Evolutionary conservation across 108 stramenopile genomes (phyloP), one percentile per base, ranked within the genome.

Genomic region (Thalassiosira profunda): DNA sequence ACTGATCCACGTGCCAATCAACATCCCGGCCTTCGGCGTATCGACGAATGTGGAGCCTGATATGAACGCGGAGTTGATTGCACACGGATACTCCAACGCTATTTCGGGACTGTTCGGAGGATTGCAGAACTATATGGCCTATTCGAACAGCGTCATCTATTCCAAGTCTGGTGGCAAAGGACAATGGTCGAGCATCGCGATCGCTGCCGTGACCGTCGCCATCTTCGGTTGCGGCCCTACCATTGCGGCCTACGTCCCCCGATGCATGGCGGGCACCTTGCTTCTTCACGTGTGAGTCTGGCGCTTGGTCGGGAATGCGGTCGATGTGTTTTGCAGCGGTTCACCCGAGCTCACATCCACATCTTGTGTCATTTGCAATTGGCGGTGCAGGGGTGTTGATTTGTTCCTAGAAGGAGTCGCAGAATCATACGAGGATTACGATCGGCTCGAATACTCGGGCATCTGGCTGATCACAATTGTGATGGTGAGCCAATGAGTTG

Each of bases 1-100:
- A 9, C 58, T 93, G 35, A 86, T 88, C 37, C 92, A 93, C 59
- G 88, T 93, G 10, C 92, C 92, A 17, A 90, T 93, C 65, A 93
- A 90, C 56, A 87, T 93, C 46, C 92, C 92, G 18, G 80, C 86
- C 15, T 84, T 90, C 52, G 84, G 45, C n/a, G 71, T 86, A 20
- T 86, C 85, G 8, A 75, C 84, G 1, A 71, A 85, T 44, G 69
- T 71, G 24, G 87, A 89, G 30, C 63, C 67, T 23, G 87, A 90
- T 51, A 84, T 93, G 86, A 88, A 93, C 58, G 58, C 62, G 18
- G 92, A 93, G 59, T 58, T 93, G 23, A 63, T 85, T 9, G 87
- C 85, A 7, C 92, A 93, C 55, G 89, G 92, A 3, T 72, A 67
- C 46, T 76, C 89, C 6, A 93, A 93, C 49, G 36, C 72, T 31